Evolutionary conservation across 768 basidiomycete species (phyloP).

Genomic region (Scleroderma bovista): DNA sequence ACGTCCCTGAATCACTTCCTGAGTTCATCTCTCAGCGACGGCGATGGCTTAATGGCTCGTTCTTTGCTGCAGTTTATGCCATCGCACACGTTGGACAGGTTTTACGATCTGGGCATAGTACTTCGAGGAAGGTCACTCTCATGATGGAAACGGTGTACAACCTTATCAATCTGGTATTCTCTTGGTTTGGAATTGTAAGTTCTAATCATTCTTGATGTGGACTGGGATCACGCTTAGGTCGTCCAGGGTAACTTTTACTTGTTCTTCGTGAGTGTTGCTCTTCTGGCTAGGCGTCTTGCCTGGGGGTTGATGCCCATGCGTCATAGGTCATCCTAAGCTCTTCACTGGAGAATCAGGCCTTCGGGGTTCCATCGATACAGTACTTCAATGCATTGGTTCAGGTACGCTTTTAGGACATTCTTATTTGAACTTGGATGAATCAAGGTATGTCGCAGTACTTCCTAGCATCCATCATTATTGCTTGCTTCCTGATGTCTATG

Average conservation of each 20-base stretch:
- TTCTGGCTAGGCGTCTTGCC: not conserved
- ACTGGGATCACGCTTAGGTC: not conserved
- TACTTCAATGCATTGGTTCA: slow-evolving; percentile 75
- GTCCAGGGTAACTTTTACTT: slow-evolving; percentile 88
- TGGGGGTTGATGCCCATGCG: not conserved
- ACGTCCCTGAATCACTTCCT: slow-evolving; percentile 87
- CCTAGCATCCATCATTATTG: slow-evolving; percentile 80
- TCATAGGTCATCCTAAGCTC: slow-evolving; percentile 79
- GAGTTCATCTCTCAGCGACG: slow-evolving; percentile 93
- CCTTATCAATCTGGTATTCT: slow-evolving; percentile 78
- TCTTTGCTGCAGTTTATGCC: slow-evolving; percentile 93
- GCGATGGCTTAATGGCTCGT: slow-evolving; percentile 87
- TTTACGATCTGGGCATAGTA: slow-evolving; percentile 52
- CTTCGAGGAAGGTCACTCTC: slow-evolving; percentile 64
- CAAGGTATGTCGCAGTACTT: slow-evolving; percentile 48
- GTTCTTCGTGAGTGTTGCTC: slow-evolving; percentile 72
- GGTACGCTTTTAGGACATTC: slow-evolving; percentile 32
- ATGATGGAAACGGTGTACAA: slow-evolving; percentile 85
- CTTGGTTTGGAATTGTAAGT: slow-evolving; percentile 90
- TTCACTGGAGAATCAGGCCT: slow-evolving; percentile 72
- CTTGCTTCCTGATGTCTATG: slow-evolving; percentile 92
- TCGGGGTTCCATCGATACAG: slow-evolving; percentile 56
- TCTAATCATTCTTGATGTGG: not conserved
- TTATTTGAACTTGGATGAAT: slow-evolving; percentile 1
- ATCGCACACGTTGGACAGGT: slow-evolving; percentile 60